phyloP scores from a whole-genome alignment of 2,329 filamentous ascomycete genomes.

The Microcyclosporella mali region DNA sequence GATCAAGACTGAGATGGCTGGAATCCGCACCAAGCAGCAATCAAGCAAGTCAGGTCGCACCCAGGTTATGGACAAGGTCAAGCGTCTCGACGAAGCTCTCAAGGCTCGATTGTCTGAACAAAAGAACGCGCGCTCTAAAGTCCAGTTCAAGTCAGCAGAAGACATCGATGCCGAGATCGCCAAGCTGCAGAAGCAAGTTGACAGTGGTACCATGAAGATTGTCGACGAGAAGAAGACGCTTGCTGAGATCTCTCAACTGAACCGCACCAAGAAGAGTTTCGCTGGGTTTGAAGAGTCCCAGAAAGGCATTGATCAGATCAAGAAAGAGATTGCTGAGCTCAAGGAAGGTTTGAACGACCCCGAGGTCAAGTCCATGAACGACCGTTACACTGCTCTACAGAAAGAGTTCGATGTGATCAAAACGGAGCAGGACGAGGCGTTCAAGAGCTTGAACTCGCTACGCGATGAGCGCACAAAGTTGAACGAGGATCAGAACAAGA shows the following conservation, averaged over 20 bases:
- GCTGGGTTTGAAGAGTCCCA: constrained; percentile 71
- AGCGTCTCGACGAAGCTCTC: constrained; percentile 81
- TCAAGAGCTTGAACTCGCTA: constrained; percentile 78
- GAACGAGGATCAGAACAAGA: constrained; percentile 78
- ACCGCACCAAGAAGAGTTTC: constrained; percentile 89
- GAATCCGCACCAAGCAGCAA: constrained; percentile 81
- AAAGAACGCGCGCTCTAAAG: constrained; percentile 73
- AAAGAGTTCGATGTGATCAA: constrained; percentile 85
- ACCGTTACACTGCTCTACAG: constrained; percentile 79
- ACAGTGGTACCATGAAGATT: constrained; percentile 84
- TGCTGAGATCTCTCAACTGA: constrained; percentile 70
- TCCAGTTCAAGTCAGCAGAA: constrained; percentile 79
- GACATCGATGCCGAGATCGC: constrained; percentile 82
- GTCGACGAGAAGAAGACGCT: constrained; percentile 97
- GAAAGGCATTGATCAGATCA: constrained; percentile 82
- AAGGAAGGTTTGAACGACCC: constrained; percentile 87
- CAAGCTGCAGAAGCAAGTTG: constrained; percentile 75
- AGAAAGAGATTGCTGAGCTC: constrained; percentile 79
- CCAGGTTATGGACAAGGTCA: constrained; percentile 80
- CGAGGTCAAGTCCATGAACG: constrained; percentile 78
- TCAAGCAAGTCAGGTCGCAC: constrained; percentile 77
- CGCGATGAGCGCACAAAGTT: constrained; percentile 81
- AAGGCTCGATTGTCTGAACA: constrained; percentile 80
- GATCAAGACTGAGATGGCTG: constrained; percentile 71
- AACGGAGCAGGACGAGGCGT: constrained; percentile 82